Base-by-base conservation (phyloP, 768 basidiomycete species). In the Lanmaoa pseudosensibilis region DNA sequence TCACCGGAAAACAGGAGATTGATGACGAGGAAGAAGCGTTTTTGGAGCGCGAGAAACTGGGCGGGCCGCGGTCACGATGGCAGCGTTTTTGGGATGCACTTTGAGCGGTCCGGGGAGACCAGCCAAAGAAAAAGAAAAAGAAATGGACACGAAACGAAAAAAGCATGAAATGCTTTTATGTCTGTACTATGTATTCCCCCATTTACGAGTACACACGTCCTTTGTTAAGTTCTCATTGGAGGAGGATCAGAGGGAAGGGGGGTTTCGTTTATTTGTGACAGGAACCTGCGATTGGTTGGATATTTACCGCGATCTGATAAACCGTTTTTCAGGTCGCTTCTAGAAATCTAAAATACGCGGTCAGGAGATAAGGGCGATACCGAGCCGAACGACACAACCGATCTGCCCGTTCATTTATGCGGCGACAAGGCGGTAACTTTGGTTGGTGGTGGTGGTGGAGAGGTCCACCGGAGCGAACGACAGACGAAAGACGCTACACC, bases 21-120 rank as follows among this genome's bases (percentile, higher is more conserved):
- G 80, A 87, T 59, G 83, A 85, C 46, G 84, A 85, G 62, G 85
- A 88, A 64, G 73, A 78, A 58, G 72, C 66, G 45, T 83, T 78
- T 64, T 57, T 83, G 56, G 76, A 71, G 25, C 72, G 77, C 50
- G 75, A 86, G 57, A 73, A 70, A 10, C 60, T 72, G 2, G 70
- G 72, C 60, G 77, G 77, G n/a, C 76, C 77, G 32, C 59, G 44
- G 44, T 58, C 60, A 37, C 47, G 49, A 37, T 36, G 41, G 36
- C 41, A 59, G 23, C 39, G 44, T 36, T 53, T 58, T 13, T 67
- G 57, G 55, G 61, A 59, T 37, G 40, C 46, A 12, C 50, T 58
- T 6, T 54, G 21, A 18, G 27, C 36, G 21, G 36, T 13, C 15
- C 12, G 21, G 38, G 38, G 6, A 3, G 13, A 18, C 12, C 12